Evolutionary conservation across 1,139 yeast species (phyloP), one percentile per base, ranked within the genome.

Genomic region (Tardiomyces digboiensis): DNA sequence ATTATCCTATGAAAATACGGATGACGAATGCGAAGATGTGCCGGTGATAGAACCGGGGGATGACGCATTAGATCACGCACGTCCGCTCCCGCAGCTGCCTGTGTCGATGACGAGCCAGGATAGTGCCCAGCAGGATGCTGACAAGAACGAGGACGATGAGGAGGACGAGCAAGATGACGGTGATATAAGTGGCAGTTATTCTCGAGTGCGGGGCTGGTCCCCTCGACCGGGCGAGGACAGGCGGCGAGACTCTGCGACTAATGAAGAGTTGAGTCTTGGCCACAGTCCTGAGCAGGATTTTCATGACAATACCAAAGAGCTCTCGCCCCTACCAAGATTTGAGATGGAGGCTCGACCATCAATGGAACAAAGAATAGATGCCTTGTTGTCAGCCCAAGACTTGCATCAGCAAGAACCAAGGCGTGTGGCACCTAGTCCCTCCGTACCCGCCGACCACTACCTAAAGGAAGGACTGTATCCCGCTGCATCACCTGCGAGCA

Each of bases 141-240:
- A 54, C 16, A 53, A 48, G 29, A 50, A 50, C 16, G 47, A 46
- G 4, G 54, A 53, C 5, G 50, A 52, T 3, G 54, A 53, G 7
- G 56, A 56, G 4, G 54, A 52, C 19, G 54, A 50, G 7, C 46
- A 44, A 7, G 51, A 51, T 7, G 51, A 50, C 13, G 54, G 52
- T 2, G 49, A 53, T 36, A 18, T 19, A 7, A 38, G 14, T 19
- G 14, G 21, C 1, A 47, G 55, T 18, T 39, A 47, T 49, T 19
- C 52, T 55, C 3, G 46, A 49, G 20, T 61, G 66, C 67, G 46
- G 47, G 19, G 53, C 54, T 0, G 54, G 50, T 22, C 51, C 61
- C 6, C 50, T 52, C 10, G 44, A 49, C 2, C 44, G 49, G 3
- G 36, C 49, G 2, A 58, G 18, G 39, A 44, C 33, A 18, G 33